These are phyloP conservation scores for Apophysomyces ossiformis DNA, from an alignment of 371 early-diverging fungal genomes.

Conservation along the genomic window DNA sequence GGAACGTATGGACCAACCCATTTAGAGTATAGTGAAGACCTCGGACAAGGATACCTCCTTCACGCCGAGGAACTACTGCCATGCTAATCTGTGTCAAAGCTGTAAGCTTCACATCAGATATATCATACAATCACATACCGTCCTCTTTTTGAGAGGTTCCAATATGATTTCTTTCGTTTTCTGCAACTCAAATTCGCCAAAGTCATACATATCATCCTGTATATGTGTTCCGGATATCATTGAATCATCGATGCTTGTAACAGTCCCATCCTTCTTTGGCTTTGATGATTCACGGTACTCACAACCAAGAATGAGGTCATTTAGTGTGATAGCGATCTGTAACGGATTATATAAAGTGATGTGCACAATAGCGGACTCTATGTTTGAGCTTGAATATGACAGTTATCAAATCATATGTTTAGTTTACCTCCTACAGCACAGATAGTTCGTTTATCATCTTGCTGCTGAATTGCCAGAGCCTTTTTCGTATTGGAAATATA, in stretches of 20 bases:
- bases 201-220: constrained; percentile 33
- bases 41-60: constrained; percentile 74
- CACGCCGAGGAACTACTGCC: constrained; percentile 70
- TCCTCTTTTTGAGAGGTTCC: constrained; percentile 55
- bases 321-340: constrained; percentile 60
- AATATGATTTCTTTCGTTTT: constrained; percentile 52
- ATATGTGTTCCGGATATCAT: constrained; percentile 38
- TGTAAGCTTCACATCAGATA: background rate
- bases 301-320: constrained; percentile 68
- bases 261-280: constrained; percentile 16
- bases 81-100: constrained; percentile 63
- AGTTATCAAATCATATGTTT: background rate
- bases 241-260: constrained; percentile 19
- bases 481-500: constrained; percentile 45
- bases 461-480: constrained; percentile 48
- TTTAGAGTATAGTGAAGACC: constrained; percentile 83
- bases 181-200: constrained; percentile 59
- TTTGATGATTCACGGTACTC: constrained; percentile 52
- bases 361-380: constrained; percentile 73
- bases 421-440: constrained; percentile 76
- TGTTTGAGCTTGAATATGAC: background rate
- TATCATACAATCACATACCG: constrained; percentile 31
- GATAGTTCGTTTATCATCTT: constrained; percentile 56
- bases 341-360: constrained; percentile 70
- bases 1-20: constrained; percentile 73